Conservation (phyloP, 1,284 basidiomycete genomes). For the Paramarasmius palmivorus region DNA sequence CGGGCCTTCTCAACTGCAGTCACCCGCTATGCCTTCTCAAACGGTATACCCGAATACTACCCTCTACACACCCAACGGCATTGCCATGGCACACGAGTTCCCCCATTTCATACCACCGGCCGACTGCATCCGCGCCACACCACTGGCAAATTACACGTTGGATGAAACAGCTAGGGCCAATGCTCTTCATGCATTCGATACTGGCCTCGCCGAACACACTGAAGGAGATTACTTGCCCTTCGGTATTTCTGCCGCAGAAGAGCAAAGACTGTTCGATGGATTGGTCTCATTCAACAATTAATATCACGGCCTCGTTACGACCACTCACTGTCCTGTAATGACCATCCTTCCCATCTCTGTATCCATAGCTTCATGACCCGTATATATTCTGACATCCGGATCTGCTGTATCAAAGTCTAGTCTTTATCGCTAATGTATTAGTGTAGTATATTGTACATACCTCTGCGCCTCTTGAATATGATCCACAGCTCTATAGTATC, state of each 20-base stretch:
- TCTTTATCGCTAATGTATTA: no score
- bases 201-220: not conserved
- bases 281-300: not conserved
- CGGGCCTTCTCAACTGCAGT: slow-evolving; percentile 25
- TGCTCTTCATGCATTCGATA: not conserved
- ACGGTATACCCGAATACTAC: slow-evolving; percentile 26
- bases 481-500: no score
- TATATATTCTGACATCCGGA: no score
- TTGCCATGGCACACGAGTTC: not conserved
- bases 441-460: no score
- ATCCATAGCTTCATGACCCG: no score
- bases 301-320: no score
- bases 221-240: not conserved
- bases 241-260: not conserved
- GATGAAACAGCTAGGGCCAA: not conserved
- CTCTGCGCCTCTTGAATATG: no score
- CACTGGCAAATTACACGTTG: not conserved
- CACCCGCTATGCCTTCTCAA: slow-evolving; percentile 33
- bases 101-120: not conserved
- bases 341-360: no score
- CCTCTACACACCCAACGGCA: slow-evolving; percentile 37
- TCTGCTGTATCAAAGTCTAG: no score
- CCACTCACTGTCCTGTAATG: no score
- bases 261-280: not conserved
- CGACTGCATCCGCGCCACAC: not conserved